phyloP scores from a whole-genome alignment of 768 basidiomycete species.

The Hysterangium stoloniferum region DNA sequence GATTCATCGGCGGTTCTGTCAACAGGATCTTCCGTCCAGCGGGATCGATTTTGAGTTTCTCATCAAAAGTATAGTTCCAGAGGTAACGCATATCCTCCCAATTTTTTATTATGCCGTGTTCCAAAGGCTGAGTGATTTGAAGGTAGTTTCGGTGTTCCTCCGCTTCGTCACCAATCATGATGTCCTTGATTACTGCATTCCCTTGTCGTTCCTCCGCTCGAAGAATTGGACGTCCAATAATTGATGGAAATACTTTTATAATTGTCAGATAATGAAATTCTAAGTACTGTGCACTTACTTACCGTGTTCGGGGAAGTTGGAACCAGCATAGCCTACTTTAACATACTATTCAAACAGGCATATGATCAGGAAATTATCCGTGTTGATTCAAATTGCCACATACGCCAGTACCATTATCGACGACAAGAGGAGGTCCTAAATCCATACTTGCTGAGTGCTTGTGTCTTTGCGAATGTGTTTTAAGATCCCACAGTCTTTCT shows the following conservation, averaged over 20 bases:
- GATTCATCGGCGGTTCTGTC: slow-evolving; percentile 99
- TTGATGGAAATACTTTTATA: slow-evolving; percentile 81
- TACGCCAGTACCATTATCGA: slow-evolving; percentile 63
- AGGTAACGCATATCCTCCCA: slow-evolving; percentile 99
- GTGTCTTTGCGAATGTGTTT: no score
- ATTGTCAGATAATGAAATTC: background rate
- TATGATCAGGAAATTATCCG: background rate
- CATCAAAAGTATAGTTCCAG: slow-evolving; percentile 98
- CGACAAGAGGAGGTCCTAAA: slow-evolving; percentile 38
- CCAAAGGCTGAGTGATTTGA: slow-evolving; percentile 97
- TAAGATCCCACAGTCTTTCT: no score
- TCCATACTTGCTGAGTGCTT: slow-evolving; percentile 25
- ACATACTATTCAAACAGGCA: slow-evolving; percentile 37
- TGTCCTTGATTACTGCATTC: slow-evolving; percentile 81
- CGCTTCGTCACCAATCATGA: slow-evolving; percentile 98
- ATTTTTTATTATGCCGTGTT: slow-evolving; percentile 97
- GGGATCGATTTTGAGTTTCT: slow-evolving; percentile 88
- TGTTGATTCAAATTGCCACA: slow-evolving; percentile 16
- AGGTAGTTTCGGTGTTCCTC: slow-evolving; percentile 90
- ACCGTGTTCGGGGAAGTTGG: slow-evolving; percentile 61
- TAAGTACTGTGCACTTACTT: slow-evolving; percentile 10
- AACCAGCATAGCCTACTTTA: slow-evolving; percentile 57
- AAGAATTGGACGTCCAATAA: slow-evolving; percentile 93
- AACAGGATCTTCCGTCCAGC: slow-evolving; percentile 82
- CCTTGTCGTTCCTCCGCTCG: slow-evolving; percentile 95